A percentile compares a stretch with the other conserved stretches of the same genome.
phyloP scores from a whole-genome alignment of 23 red algal species.

The Agarophyton chilense region DNA sequence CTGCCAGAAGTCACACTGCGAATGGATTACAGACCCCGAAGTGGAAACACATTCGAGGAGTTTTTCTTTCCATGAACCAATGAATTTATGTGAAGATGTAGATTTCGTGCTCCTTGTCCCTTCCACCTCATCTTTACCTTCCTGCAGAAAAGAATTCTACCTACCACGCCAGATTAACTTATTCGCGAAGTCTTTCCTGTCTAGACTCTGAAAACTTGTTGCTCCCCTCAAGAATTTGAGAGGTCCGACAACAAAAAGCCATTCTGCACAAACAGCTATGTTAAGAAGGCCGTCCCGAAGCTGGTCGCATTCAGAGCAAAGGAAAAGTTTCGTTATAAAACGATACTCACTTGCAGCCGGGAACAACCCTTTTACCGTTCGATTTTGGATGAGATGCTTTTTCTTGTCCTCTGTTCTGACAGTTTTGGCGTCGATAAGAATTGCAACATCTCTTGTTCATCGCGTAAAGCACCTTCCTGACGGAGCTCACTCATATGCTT shows the following conservation, averaged over 20 bases:
- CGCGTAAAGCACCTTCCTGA: background rate
- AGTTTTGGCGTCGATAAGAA: background rate
- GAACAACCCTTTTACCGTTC: background rate
- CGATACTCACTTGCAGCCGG: slow-evolving; percentile 7
- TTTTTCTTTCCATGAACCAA: background rate
- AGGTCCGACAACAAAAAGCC: too few species aligned
- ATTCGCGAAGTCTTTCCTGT: too few species aligned
- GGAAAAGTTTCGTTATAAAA: background rate
- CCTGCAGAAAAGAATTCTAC: too few species aligned
- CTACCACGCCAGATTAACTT: too few species aligned
- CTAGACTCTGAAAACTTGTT: too few species aligned
- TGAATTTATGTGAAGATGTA: background rate
- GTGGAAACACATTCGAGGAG: background rate
- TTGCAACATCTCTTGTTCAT: background rate
- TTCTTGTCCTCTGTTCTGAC: background rate
- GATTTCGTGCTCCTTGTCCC: background rate
- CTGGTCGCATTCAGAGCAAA: background rate
- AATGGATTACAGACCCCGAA: background rate
- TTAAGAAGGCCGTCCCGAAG: background rate
- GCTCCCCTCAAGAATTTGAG: too few species aligned
- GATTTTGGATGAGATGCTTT: background rate
- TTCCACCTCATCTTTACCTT: too few species aligned
- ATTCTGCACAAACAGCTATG: background rate
- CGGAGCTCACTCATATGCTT: background rate
- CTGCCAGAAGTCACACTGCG: background rate